Conservation (phyloP, 2,329 filamentous ascomycete genomes). For the Aspergillus brunneoviolaceus region DNA sequence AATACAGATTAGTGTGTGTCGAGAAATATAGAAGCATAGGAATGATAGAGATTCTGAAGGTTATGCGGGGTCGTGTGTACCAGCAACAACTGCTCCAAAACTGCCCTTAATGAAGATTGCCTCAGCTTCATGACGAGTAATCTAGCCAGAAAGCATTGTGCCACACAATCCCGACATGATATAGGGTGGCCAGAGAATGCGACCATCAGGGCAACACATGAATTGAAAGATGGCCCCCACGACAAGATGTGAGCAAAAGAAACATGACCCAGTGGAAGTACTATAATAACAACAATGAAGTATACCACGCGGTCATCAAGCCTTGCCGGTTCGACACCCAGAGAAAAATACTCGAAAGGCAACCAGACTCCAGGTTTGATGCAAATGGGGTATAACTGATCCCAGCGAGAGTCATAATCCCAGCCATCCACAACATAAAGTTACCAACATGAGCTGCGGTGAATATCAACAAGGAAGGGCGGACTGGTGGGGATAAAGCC, state of each 20-base stretch:
- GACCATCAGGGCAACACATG: not conserved
- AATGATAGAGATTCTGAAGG: not conserved
- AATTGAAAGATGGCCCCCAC: not conserved
- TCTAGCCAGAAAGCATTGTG: not conserved
- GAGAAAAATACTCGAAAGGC: constrained; percentile 16
- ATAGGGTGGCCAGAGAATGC: not conserved
- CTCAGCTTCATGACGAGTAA: not conserved
- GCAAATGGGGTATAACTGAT: constrained; percentile 23
- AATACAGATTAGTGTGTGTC: not conserved
- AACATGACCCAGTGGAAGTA: not conserved
- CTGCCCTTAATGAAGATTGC: not conserved
- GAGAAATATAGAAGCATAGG: not conserved
- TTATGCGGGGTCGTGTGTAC: not conserved
- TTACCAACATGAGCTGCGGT: constrained; percentile 17
- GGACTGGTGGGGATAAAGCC: not conserved
- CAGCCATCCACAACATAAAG: constrained; percentile 16
- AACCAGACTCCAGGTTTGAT: constrained; percentile 28
- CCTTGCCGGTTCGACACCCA: constrained; percentile 14
- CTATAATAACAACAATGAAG: not conserved
- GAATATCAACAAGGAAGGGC: constrained; percentile 14
- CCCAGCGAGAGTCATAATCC: constrained; percentile 18
- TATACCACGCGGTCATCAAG: constrained; percentile 2
- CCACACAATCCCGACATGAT: not conserved
- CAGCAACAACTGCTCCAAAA: not conserved
- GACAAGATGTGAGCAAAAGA: not conserved